phyloP scores from a whole-genome alignment of 176 grass and related monocot genomes.

The Coix lacrymajobi region DNA sequence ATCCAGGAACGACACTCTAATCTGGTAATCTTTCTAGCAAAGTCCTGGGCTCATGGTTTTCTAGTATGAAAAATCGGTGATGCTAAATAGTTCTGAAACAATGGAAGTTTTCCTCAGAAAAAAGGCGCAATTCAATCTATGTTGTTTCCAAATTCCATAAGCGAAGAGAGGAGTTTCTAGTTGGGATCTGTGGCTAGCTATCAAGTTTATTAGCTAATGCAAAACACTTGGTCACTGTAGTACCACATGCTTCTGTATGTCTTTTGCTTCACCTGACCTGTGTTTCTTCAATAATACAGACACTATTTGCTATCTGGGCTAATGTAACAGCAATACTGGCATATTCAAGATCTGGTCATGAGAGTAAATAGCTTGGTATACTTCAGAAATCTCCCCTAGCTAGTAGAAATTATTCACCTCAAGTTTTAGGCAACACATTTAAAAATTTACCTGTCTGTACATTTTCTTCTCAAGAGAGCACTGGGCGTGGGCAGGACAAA shows the following conservation, averaged over 20 bases:
- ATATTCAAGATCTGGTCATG: background rate
- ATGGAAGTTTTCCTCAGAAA: background rate
- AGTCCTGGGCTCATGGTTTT: slow-evolving; percentile 5
- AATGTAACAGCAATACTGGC: background rate
- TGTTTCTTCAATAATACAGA: slow-evolving; percentile 1
- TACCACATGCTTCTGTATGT: background rate
- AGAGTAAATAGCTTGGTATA: background rate
- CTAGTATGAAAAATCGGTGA: background rate
- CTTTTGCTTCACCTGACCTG: background rate
- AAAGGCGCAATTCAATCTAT: background rate
- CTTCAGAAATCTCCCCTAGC: slow-evolving; percentile 2
- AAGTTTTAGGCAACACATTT: slow-evolving; percentile 24
- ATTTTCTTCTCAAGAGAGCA: slow-evolving; percentile 6
- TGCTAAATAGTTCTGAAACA: background rate
- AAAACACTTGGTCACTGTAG: background rate
- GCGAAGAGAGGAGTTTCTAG: background rate
- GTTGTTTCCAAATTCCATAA: background rate
- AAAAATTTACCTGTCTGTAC: slow-evolving; percentile 1
- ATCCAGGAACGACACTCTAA: slow-evolving; percentile 11
- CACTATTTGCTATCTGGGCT: background rate
- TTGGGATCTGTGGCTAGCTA: background rate
- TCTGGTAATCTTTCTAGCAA: slow-evolving; percentile 20
- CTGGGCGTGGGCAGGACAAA: slow-evolving; percentile 4
- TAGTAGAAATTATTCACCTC: background rate
- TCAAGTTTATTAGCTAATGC: slow-evolving; percentile 3